Conservation (phyloP, 306 rosid genomes). For the Lablab purpureus region DNA sequence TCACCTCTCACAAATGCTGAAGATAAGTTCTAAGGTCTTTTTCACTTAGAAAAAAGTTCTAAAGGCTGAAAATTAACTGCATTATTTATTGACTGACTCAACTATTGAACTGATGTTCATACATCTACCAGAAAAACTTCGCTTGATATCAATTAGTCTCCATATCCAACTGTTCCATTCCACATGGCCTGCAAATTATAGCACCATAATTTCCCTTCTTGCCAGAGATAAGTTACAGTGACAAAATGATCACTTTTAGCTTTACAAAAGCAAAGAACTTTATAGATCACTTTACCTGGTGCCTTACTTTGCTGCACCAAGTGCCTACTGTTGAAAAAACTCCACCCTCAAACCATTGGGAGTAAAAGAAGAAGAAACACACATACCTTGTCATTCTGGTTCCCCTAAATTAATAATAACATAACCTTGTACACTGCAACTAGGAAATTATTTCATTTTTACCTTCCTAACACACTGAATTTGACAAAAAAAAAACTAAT, state of each 20-base stretch:
- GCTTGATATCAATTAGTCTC: not conserved
- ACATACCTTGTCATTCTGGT: not conserved
- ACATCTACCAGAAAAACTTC: too few relatives aligned
- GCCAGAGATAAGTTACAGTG: too few relatives aligned
- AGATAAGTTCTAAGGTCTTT: too few relatives aligned
- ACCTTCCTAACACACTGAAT: conserved; percentile 17
- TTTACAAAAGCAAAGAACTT: conserved; percentile 1
- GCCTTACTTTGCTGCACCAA: not conserved
- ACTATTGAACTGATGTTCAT: too few relatives aligned
- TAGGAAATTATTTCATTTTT: not conserved
- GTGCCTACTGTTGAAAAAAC: not conserved
- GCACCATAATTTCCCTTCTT: too few relatives aligned
- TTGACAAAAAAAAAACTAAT: not conserved
- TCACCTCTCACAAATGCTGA: too few relatives aligned
- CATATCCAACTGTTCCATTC: not conserved
- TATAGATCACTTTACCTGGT: too few relatives aligned
- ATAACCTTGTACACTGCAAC: not conserved
- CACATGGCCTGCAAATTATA: not conserved
- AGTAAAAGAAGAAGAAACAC: not conserved
- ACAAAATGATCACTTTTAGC: too few relatives aligned
- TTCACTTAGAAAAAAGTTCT: too few relatives aligned
- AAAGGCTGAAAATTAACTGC: too few relatives aligned
- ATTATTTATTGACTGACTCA: too few relatives aligned
- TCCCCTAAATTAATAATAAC: not conserved
- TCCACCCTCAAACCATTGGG: too few relatives aligned